Base-by-base conservation (phyloP, 345 rosid genomes). In the Pseudoturritis turrita region DNA sequence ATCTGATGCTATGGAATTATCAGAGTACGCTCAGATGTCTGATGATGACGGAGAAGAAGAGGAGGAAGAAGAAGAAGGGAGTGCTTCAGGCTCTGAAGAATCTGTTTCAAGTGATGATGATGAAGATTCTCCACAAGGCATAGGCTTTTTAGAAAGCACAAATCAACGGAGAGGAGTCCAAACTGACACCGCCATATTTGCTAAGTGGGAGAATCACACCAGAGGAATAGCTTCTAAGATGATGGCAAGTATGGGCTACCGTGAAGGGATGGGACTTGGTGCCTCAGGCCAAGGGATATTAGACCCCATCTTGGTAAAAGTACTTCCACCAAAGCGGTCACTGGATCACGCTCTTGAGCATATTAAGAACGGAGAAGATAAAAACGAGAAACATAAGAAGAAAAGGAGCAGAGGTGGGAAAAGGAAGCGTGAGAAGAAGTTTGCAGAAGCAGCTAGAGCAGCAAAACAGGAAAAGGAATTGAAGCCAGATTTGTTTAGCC, bases 231-330 rank as follows among this genome's bases (percentile, higher is more conserved):
- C 99, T 53, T 95, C 98, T 22, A 91, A 88, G 89, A 86, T 91
- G 96, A 91, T 91, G 99, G 96, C 92, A 44, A 89, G 57, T 74
- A 91, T 95, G 99, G 98, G 98, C 31, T 89, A 89, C 63, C 88
- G 94, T 12, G 90, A 87, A 77, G 97, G 99, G 37, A 89, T 89
- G 97, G 99, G 97, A 41, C 81, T 91, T 75, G 99, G 96, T 2
- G 87, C 68, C 54, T 75, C 93, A 6, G 93, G 97, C 36, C 97
- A 91, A 78, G 97, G 96, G 74, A 89, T 88, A 81, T n/a, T 88
- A 74, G 60, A 88, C 55, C 99, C 99, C 11, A 74, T 95, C 62
- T 63, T 91, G 8, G 99, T 86, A 19, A 87, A 86, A 81, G 93
- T 89, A 70, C 96, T 88, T 53, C 96, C 92, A 31, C 73, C 89